Evolutionary conservation across 192 early-diverging fungal species (phyloP).

Genomic region (Rhizophagus clarus): DNA sequence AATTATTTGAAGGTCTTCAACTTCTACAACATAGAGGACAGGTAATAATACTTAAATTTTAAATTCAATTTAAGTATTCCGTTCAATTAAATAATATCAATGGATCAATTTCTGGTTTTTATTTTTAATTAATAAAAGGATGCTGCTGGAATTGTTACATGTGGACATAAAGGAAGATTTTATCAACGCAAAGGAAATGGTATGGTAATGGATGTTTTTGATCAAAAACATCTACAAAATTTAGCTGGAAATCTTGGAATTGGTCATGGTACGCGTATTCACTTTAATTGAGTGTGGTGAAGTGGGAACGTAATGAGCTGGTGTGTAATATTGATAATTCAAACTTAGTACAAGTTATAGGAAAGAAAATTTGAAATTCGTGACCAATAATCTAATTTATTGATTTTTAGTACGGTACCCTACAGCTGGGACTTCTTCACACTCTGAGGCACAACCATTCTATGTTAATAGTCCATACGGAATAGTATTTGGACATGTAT

Average conservation of each 20-base stretch:
- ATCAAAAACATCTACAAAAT: conserved; percentile 70
- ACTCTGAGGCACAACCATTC: conserved; percentile 97
- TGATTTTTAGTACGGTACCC: conserved; percentile 87
- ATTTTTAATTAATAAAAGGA: conserved; percentile 66
- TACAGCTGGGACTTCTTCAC: conserved; percentile 95
- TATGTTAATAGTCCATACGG: conserved; percentile 99
- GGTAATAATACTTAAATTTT: conserved; percentile 53
- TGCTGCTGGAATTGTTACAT: conserved; percentile 98
- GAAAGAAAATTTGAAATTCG: neutral
- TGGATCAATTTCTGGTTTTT: neutral
- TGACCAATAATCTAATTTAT: conserved; percentile 15
- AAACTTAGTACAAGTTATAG: neutral
- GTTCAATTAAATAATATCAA: neutral
- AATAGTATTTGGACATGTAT: conserved; percentile 91
- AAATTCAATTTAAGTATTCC: neutral
- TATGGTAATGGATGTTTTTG: conserved; percentile 98
- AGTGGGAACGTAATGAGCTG: neutral
- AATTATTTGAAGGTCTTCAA: conserved; percentile 93
- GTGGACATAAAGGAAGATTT: conserved; percentile 92
- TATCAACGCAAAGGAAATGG: conserved; percentile 99
- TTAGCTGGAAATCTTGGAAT: conserved; percentile 91
- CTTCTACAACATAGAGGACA: conserved; percentile 98
- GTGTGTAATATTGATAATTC: neutral
- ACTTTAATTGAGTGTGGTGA: neutral
- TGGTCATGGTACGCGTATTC: conserved; percentile 82